Evolutionary conservation across 345 rosid genomes (phyloP).

Genomic region (Carallia pectinifolia): DNA sequence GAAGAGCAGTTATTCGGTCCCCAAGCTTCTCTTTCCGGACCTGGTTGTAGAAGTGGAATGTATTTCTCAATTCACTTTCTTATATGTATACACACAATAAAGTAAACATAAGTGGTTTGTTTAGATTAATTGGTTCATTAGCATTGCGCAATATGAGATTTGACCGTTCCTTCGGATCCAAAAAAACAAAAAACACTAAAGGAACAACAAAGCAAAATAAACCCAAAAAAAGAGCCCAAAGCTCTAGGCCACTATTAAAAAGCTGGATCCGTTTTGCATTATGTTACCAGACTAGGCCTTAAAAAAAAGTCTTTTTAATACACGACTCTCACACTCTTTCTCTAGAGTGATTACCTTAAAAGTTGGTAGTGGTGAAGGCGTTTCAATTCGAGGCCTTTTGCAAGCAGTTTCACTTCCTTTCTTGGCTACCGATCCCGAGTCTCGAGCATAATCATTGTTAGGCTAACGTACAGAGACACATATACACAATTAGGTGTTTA

Average conservation of each 20-base stretch:
- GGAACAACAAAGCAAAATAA: background rate
- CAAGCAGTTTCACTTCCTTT: slow-evolving; percentile 27
- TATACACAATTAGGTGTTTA: background rate
- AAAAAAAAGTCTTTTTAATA: too few relatives aligned
- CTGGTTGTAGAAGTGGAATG: slow-evolving; percentile 9
- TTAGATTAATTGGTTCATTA: too few relatives aligned
- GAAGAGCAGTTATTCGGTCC: slow-evolving; percentile 40
- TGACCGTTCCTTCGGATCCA: too few relatives aligned
- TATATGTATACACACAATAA: too few relatives aligned
- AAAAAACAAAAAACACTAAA: too few relatives aligned
- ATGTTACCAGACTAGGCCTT: too few relatives aligned
- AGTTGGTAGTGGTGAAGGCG: slow-evolving; percentile 36
- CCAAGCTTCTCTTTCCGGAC: slow-evolving; percentile 39
- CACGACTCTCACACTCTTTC: background rate
- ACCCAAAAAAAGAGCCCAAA: background rate
- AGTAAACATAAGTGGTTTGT: too few relatives aligned
- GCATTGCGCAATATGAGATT: too few relatives aligned
- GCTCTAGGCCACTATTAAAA: background rate
- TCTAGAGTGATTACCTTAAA: slow-evolving; percentile 22
- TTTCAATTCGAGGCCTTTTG: slow-evolving; percentile 34
- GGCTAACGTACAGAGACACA: slow-evolving; percentile 1
- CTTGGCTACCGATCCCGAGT: slow-evolving; percentile 14
- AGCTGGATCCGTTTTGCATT: background rate
- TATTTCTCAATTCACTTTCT: background rate
- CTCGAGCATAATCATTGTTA: slow-evolving; percentile 10